Evolutionary conservation across 1,284 basidiomycete species (phyloP).

Genomic region (Cystobasidium slooffiae): DNA sequence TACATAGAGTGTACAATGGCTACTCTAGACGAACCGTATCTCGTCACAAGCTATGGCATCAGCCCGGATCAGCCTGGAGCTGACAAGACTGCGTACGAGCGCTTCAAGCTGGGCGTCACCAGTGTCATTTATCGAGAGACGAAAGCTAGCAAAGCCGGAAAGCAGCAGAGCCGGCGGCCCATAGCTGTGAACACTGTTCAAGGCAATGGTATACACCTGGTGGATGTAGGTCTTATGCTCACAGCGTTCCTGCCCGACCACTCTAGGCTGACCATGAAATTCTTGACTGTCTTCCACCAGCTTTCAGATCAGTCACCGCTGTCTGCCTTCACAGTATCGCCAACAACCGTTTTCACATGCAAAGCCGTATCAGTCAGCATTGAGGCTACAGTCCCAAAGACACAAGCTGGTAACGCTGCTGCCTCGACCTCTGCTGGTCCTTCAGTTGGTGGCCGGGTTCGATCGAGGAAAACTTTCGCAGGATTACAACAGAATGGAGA

Average conservation of each 20-base stretch:
- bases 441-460: not conserved
- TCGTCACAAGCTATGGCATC: conserved; percentile 37
- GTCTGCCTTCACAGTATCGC: conserved; percentile 36
- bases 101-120: conserved; percentile 60
- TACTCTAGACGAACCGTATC: conserved; percentile 34
- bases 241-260: not conserved
- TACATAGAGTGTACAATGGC: conserved; percentile 56
- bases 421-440: not conserved
- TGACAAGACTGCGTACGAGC: conserved; percentile 1
- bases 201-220: conserved; percentile 35
- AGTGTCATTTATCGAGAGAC: conserved; percentile 54
- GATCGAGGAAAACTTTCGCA: conserved; percentile 41
- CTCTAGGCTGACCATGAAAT: not conserved
- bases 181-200: conserved; percentile 39
- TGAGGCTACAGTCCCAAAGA: not conserved
- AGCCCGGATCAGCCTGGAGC: conserved; percentile 52
- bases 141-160: not conserved
- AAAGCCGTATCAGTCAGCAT: conserved; percentile 24
- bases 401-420: conserved; percentile 12
- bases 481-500: conserved; percentile 29
- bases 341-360: conserved; percentile 32
- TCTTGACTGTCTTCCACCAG: conserved; percentile 1
- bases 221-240: conserved; percentile 33
- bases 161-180: conserved; percentile 15
- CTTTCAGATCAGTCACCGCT: conserved; percentile 39